A percentile compares a stretch with the other conserved stretches of the same genome.
These are phyloP conservation scores for Persicaria tinctoria DNA, from an alignment of 148 eudicot species.

Conservation along the genomic window DNA sequence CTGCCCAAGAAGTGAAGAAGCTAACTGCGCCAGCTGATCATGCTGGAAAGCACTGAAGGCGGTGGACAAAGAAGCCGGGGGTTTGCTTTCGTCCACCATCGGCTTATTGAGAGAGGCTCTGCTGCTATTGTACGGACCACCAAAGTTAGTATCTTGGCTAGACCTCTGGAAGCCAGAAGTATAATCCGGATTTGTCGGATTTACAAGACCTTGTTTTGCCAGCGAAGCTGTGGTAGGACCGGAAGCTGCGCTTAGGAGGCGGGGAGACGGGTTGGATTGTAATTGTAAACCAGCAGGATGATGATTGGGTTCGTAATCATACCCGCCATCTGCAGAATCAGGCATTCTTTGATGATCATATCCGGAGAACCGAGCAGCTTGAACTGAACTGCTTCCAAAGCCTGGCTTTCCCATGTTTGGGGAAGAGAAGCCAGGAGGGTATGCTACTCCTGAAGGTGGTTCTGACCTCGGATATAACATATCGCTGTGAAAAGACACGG, in stretches of 20 bases:
- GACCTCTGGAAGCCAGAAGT: slow-evolving; percentile 23
- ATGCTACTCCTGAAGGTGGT: slow-evolving; percentile 32
- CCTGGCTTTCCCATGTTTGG: slow-evolving; percentile 34
- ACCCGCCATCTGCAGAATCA: slow-evolving; percentile 25
- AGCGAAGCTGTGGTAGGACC: slow-evolving; percentile 22
- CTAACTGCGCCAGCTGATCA: slow-evolving; percentile 46
- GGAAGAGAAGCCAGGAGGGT: slow-evolving; percentile 23
- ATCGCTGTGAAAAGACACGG: slow-evolving; percentile 26
- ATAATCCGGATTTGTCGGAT: slow-evolving; percentile 31
- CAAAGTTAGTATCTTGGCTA: slow-evolving; percentile 25
- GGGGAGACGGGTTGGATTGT: slow-evolving; percentile 29
- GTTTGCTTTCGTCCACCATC: slow-evolving; percentile 12
- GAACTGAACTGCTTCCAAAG: slow-evolving; percentile 12
- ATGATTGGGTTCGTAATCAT: slow-evolving; percentile 25
- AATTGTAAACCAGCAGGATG: slow-evolving; percentile 16
- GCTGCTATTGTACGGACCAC: slow-evolving; percentile 19
- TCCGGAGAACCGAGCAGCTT: slow-evolving; percentile 21
- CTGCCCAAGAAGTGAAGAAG: slow-evolving; percentile 48
- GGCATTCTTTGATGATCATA: slow-evolving; percentile 25
- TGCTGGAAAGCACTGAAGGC: slow-evolving; percentile 30
- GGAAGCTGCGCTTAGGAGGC: slow-evolving; percentile 24
- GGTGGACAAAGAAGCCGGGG: slow-evolving; percentile 24
- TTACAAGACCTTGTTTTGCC: slow-evolving; percentile 13
- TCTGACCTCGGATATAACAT: slow-evolving; percentile 21
- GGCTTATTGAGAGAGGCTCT: slow-evolving; percentile 7